These are phyloP conservation scores for Trifolium repens DNA, from an alignment of 306 rosid genomes.

Conservation along the genomic window DNA sequence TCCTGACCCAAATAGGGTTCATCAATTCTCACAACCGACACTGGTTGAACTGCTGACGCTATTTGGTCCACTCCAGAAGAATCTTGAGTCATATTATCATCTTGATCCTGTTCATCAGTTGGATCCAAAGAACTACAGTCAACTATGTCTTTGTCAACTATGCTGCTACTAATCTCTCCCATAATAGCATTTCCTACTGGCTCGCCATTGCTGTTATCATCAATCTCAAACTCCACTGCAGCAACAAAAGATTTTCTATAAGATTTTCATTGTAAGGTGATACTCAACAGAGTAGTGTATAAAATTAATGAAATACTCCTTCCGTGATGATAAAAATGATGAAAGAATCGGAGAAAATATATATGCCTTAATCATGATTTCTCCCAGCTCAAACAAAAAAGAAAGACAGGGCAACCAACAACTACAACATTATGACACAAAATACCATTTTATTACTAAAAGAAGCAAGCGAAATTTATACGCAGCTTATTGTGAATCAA, in stretches of 20 bases:
- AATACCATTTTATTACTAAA: neutral
- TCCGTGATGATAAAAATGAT: neutral
- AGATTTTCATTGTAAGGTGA: conserved; percentile 25
- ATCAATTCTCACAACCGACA: conserved; percentile 52
- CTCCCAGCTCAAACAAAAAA: conserved; percentile 11
- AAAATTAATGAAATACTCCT: conserved; percentile 1
- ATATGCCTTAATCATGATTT: neutral
- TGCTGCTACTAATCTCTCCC: conserved; percentile 48
- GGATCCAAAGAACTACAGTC: conserved; percentile 72
- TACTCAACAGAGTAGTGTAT: conserved; percentile 28
- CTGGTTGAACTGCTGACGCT: conserved; percentile 54
- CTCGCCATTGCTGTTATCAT: conserved; percentile 57
- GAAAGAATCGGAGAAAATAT: conserved; percentile 9
- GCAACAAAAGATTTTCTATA: conserved; percentile 38
- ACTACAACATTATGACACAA: neutral
- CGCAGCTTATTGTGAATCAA: conserved; percentile 16
- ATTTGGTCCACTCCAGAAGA: conserved; percentile 58
- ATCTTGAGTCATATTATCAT: conserved; percentile 56
- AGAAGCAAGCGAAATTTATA: conserved; percentile 11
- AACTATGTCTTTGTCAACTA: conserved; percentile 61
- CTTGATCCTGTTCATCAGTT: conserved; percentile 56
- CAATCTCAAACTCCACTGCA: conserved; percentile 89
- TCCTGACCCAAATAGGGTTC: conserved; percentile 95
- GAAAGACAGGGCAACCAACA: neutral
- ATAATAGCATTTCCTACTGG: conserved; percentile 57